Evolutionary conservation across 345 rosid genomes (phyloP), one percentile per base, ranked within the genome.

Genomic region (Eucalyptus cladocalyx): DNA sequence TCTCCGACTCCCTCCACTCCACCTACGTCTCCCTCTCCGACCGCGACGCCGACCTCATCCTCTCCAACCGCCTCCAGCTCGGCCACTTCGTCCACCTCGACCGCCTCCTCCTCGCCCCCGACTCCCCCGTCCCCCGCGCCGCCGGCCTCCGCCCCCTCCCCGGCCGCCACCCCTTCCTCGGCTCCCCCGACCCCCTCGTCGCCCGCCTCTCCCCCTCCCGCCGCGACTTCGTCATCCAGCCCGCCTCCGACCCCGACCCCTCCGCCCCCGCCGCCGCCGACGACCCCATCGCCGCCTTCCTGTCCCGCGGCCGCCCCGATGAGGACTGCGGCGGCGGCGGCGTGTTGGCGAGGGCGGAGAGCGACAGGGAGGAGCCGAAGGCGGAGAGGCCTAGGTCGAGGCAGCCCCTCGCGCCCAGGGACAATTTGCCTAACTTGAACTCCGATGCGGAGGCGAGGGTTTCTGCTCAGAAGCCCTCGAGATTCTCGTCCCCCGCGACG

Each of bases 21-120:
- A 96, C 99, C 87, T 98, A 98, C 87, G 95, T 98, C 88, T 98
- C 98, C 90, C 98, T 98, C 93, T 95, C 99, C n/a, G 98, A 97
- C 60, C 95, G 93, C 69, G 98, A 97, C 88, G 95, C 93, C 62
- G 99, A 98, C 45, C 98, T 98, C 89, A 98, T 98, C 90, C 98
- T 98, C 91, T 92, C 92, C 88, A 98, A 97, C 91, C 95, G 98
- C 53, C 99, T 98, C 89, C 99, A 98, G 94, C 96, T 98, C n/a
- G 99, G 99, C 37, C 99, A 98, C 88, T 97, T 98, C 87, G 97
- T 96, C 69, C 93, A 96, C 92, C 93, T 97, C 4, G 99, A 97
- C 53, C 98, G 99, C 89, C 94, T 98, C 90, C 92, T 95, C 47
- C 94, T 97, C 87, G 93, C 95, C 47, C 87, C 87, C 28, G 58